phyloP scores from a whole-genome alignment of 1,139 yeast genomes.

The Dujonia santamariae region DNA sequence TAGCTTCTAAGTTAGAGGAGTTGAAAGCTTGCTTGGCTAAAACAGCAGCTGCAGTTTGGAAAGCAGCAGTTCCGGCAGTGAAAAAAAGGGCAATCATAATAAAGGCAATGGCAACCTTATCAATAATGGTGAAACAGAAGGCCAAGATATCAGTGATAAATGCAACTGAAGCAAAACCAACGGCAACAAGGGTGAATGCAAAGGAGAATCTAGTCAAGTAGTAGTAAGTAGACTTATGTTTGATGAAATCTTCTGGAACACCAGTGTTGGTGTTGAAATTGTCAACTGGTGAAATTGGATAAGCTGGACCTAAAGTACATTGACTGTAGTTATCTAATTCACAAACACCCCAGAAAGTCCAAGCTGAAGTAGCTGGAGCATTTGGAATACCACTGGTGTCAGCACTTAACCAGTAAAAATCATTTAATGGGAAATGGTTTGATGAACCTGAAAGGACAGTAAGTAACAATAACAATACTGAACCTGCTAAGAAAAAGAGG shows the following conservation, averaged over 20 bases:
- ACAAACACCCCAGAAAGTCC: conserved; percentile 87
- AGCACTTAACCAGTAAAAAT: conserved; percentile 70
- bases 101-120: conserved; percentile 54
- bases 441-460: conserved; percentile 67
- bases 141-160: conserved; percentile 40
- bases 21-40: conserved; percentile 63
- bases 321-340: conserved; percentile 42
- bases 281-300: conserved; percentile 69
- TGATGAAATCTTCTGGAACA: conserved; percentile 55
- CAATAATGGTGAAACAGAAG: conserved; percentile 46
- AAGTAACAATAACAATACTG: conserved; percentile 57
- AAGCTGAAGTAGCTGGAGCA: conserved; percentile 56
- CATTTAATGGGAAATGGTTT: conserved; percentile 56
- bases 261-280: conserved; percentile 53
- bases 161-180: conserved; percentile 50
- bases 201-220: conserved; percentile 71
- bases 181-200: conserved; percentile 60
- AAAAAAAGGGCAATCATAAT: conserved; percentile 51
- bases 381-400: conserved; percentile 55
- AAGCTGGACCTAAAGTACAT: conserved; percentile 49
- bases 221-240: conserved; percentile 57
- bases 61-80: conserved; percentile 56
- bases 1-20: conserved; percentile 37
- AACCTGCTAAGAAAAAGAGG: conserved; percentile 45
- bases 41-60: conserved; percentile 66